Evolutionary conservation across 1,284 basidiomycete species (phyloP), one percentile per base, ranked within the genome.

Genomic region (Naganishia cerealis): DNA sequence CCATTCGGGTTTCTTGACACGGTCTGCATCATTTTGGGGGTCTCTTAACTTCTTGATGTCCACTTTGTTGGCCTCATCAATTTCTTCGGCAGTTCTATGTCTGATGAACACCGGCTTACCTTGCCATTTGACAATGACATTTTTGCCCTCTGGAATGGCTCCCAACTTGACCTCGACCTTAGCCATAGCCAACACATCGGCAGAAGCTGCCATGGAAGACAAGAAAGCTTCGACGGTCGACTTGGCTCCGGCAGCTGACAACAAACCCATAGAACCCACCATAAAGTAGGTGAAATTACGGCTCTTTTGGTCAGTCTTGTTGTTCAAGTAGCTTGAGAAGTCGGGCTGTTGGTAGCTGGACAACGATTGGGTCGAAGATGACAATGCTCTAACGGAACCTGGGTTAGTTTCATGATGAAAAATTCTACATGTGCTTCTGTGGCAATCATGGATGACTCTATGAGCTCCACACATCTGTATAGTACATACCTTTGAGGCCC

Each of bases 71-170:
- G 96, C 96, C 84, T 99, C 96, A 72, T 93, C 87, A 75, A 99
- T 93, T 85, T 99, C 96, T 67, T 85, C 86, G 68, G 86, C 79
- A 33, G 96, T 99, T 77, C 96, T 88, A 85, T 99, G 95, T 75
- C 96, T 89, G 80, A 99, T 92, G 84, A 99, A 99, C 69, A 99
- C 95, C 74, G 96, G 96, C 87, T 99, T 99, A 80, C 67, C 67
- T 46, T 61, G 21, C 38, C 63, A 67, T 62, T 54, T 65, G 57
- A 61, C 58, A 33, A 69, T 69, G 57, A 70, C 67, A 46, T 79
- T 80, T 87, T 95, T 94, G 82, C 96, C 96, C 86, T 97, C 92
- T 42, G 96, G 95, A 77, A 99, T 99, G 71, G 84, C 85, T 69
- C 83, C 84, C 76, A 99, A 88, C 68, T 95, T 94, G 71, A 99